Percentiles rank a stretch among this genome's conserved stretches.
These are phyloP conservation scores for Bruguiera parviflora DNA, from an alignment of 345 rosid species.

Conservation along the genomic window DNA sequence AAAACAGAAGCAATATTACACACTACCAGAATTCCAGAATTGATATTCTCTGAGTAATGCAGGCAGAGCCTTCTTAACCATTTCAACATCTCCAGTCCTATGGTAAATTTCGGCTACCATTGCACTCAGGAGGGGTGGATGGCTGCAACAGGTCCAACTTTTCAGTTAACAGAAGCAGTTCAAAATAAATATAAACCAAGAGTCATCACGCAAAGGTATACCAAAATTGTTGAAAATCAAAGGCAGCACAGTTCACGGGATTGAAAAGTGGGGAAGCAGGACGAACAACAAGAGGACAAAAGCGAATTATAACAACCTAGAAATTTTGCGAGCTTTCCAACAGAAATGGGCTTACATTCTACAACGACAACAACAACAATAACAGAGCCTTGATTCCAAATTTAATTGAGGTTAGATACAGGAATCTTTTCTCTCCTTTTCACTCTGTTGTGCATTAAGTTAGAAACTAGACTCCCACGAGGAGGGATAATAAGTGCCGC, in stretches of 20 bases:
- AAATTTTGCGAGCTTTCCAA: background rate
- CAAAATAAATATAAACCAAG: too few relatives aligned
- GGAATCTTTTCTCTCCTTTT: too few relatives aligned
- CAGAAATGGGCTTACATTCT: too few relatives aligned
- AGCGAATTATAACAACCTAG: background rate
- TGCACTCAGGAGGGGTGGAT: constrained; percentile 89
- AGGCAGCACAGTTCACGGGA: background rate
- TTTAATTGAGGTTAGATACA: too few relatives aligned
- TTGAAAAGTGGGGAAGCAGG: background rate
- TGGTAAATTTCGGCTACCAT: constrained; percentile 68
- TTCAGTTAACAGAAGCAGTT: too few relatives aligned
- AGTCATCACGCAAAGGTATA: too few relatives aligned
- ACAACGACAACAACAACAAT: too few relatives aligned
- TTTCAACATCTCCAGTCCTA: constrained; percentile 57
- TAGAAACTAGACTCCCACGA: too few relatives aligned
- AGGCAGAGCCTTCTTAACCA: constrained; percentile 53
- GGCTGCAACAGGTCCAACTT: constrained; percentile 38
- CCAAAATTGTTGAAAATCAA: too few relatives aligned
- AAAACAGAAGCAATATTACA: background rate
- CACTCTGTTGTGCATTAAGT: too few relatives aligned
- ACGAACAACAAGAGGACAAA: background rate
- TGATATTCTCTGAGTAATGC: constrained; percentile 66
- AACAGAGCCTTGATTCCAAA: too few relatives aligned
- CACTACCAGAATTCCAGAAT: constrained; percentile 79
- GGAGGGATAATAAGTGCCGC: too few relatives aligned